Evolutionary conservation across 2,329 filamentous ascomycete species (phyloP).

Genomic region (Macroventuria anomochaeta): DNA sequence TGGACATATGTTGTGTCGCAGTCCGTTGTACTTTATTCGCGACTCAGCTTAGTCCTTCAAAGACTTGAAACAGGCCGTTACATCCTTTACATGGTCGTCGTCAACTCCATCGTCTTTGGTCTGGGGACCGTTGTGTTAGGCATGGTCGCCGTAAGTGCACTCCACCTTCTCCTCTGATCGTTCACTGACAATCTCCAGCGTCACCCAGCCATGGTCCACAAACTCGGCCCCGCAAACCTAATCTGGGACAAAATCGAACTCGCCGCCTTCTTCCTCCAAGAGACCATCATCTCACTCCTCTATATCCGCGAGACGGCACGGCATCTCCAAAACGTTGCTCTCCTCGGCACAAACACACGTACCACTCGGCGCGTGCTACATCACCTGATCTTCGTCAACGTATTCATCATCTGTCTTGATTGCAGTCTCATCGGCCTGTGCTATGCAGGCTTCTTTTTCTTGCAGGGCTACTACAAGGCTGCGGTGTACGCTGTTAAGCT

Average conservation of each 20-base stretch:
- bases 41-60: slow-evolving; percentile 62
- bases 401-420: slow-evolving; percentile 51
- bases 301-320: slow-evolving; percentile 61
- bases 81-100: slow-evolving; percentile 63
- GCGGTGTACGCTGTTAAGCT: slow-evolving; percentile 55
- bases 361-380: slow-evolving; percentile 26
- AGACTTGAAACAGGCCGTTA: slow-evolving; percentile 39
- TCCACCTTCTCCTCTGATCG: not conserved
- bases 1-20: slow-evolving; percentile 65
- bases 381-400: slow-evolving; percentile 49
- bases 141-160: slow-evolving; percentile 53
- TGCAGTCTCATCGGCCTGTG: slow-evolving; percentile 49
- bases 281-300: slow-evolving; percentile 47
- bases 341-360: slow-evolving; percentile 22
- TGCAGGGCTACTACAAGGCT: slow-evolving; percentile 49
- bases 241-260: slow-evolving; percentile 51
- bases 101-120: slow-evolving; percentile 60
- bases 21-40: slow-evolving; percentile 65
- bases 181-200: slow-evolving; percentile 20
- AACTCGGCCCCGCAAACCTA: slow-evolving; percentile 17
- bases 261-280: slow-evolving; percentile 50
- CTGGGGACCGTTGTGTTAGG: slow-evolving; percentile 60
- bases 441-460: slow-evolving; percentile 47
- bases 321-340: slow-evolving; percentile 39
- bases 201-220: slow-evolving; percentile 19